These are phyloP conservation scores for Glycine latifolia DNA, from an alignment of 306 rosid species.

Conservation along the genomic window DNA sequence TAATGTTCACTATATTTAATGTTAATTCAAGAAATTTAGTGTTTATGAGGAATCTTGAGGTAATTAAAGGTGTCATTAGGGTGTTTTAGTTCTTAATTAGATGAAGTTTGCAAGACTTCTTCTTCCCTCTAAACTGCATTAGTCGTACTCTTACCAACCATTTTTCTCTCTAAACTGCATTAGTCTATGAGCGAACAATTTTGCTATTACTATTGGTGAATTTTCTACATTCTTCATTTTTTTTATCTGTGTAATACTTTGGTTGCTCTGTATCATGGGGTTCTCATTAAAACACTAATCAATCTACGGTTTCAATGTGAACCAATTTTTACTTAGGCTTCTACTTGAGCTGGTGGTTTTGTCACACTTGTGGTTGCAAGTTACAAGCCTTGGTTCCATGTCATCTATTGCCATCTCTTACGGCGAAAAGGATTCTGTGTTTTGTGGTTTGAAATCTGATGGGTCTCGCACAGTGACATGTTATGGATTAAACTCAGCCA, in stretches of 20 bases:
- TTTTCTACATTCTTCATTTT: constrained; percentile 26
- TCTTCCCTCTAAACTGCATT: constrained; percentile 17
- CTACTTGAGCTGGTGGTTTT: constrained; percentile 52
- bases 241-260: constrained; percentile 7
- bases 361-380: constrained; percentile 56
- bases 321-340: constrained; percentile 49
- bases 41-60: constrained; percentile 18
- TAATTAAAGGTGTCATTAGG: not conserved
- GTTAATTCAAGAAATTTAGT: too few relatives aligned
- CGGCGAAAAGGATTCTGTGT: constrained; percentile 85
- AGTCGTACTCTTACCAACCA: not conserved
- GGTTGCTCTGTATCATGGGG: constrained; percentile 51
- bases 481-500: constrained; percentile 83
- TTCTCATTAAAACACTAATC: constrained; percentile 29
- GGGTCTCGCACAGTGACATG: constrained; percentile 89
- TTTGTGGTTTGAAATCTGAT: constrained; percentile 84
- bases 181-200: not conserved
- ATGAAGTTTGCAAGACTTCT: constrained; percentile 1
- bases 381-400: constrained; percentile 88
- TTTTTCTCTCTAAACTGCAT: too few relatives aligned
- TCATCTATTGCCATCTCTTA: constrained; percentile 84
- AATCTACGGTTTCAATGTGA: too few relatives aligned
- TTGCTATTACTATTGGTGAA: not conserved
- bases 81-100: not conserved
- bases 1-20: too few relatives aligned